phyloP scores from a whole-genome alignment of 1,139 yeast species.

The Zygosaccharomyces sapae region DNA sequence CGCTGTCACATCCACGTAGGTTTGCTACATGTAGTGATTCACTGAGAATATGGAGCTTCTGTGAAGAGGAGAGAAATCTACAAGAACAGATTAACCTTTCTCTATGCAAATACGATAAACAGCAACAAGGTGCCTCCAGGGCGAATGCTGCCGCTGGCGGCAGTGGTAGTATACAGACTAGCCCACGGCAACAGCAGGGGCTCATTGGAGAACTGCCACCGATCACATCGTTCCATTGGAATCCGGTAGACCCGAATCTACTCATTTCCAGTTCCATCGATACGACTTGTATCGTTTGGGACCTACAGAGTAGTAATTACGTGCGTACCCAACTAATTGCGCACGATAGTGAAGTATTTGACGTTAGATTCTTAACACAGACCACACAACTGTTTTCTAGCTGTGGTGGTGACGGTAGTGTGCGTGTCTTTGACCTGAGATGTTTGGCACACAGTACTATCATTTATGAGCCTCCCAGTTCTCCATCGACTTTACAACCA shows the following conservation, averaged over 20 bases:
- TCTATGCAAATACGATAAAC: constrained; percentile 33
- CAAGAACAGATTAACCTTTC: constrained; percentile 35
- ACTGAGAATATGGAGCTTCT: constrained; percentile 35
- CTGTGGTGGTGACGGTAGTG: constrained; percentile 94
- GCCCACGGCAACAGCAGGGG: constrained; percentile 6
- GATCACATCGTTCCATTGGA: constrained; percentile 93
- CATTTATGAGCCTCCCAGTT: constrained; percentile 62
- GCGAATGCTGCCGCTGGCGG: constrained; percentile 10
- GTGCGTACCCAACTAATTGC: constrained; percentile 94
- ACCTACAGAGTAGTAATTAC: constrained; percentile 56
- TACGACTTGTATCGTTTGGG: constrained; percentile 98
- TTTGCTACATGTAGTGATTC: constrained; percentile 38
- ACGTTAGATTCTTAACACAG: constrained; percentile 76
- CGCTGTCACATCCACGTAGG: constrained; percentile 25
- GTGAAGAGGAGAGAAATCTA: constrained; percentile 25
- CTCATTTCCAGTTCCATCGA: constrained; percentile 87
- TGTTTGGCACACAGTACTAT: constrained; percentile 91
- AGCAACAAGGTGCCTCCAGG: constrained; percentile 15
- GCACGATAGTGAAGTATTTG: constrained; percentile 92
- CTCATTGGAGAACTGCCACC: constrained; percentile 54
- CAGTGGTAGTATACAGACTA: constrained; percentile 2
- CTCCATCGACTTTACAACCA: constrained; percentile 11
- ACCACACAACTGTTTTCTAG: constrained; percentile 81
- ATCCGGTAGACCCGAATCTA: constrained; percentile 60
- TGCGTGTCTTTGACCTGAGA: constrained; percentile 84